A percentile compares a stretch with the other conserved stretches of the same genome.
These are phyloP conservation scores for Funneliformis caledonium DNA, from an alignment of 371 early-diverging fungal species.

Conservation along the genomic window DNA sequence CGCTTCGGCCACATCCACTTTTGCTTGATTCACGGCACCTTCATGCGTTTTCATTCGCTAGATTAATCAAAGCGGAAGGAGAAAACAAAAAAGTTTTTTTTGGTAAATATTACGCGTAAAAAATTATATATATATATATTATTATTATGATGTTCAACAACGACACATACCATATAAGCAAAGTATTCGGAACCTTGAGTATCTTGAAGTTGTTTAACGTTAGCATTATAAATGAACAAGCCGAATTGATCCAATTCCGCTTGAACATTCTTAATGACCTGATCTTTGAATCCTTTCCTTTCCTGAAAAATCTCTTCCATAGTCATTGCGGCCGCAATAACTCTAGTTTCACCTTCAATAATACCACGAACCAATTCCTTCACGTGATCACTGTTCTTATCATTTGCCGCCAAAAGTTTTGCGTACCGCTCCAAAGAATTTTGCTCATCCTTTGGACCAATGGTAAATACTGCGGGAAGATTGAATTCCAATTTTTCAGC, in stretches of 20 bases:
- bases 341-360: conserved; percentile 64
- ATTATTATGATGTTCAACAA: not conserved
- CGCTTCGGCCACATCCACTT: conserved; percentile 60
- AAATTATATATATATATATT: not conserved
- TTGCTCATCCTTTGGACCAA: conserved; percentile 52
- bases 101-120: not conserved
- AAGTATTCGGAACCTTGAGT: conserved; percentile 58
- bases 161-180: conserved; percentile 46
- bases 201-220: conserved; percentile 56
- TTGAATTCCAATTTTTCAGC: conserved; percentile 58
- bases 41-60: conserved; percentile 46
- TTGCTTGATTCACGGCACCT: conserved; percentile 62
- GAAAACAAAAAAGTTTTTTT: not conserved
- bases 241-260: conserved; percentile 60
- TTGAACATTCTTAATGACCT: conserved; percentile 53
- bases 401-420: conserved; percentile 47
- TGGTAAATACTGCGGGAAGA: conserved; percentile 59
- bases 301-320: conserved; percentile 60
- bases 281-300: conserved; percentile 48
- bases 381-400: conserved; percentile 41
- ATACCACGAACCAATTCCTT: conserved; percentile 58
- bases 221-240: conserved; percentile 58
- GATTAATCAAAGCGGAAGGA: no score
- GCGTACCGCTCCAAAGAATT: conserved; percentile 51
- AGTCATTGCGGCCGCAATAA: conserved; percentile 57